Percentiles rank a stretch among this genome's conserved stretches.
Conservation (phyloP, 345 rosid species). For the Populus ilicifolia region DNA sequence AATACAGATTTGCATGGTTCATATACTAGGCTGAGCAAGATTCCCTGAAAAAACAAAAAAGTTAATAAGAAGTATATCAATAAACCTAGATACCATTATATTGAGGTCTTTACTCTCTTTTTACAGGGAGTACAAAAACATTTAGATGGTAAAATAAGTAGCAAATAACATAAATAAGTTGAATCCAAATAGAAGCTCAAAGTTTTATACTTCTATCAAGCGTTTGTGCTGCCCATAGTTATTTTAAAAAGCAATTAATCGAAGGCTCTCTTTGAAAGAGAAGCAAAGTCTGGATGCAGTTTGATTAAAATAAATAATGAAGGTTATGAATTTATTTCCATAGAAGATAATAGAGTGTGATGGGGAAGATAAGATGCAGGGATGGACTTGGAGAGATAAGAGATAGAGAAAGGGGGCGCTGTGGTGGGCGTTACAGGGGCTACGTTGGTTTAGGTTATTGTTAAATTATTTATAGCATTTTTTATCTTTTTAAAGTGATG, state of each 20-base stretch:
- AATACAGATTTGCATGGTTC: constrained; percentile 42
- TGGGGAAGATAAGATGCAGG: no score
- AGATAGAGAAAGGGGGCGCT: no score
- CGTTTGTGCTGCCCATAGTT: constrained; percentile 43
- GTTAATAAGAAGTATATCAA: constrained; percentile 49
- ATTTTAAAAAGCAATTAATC: constrained; percentile 48
- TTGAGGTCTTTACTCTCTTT: constrained; percentile 56
- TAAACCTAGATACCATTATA: constrained; percentile 49
- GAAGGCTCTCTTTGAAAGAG: constrained; percentile 56
- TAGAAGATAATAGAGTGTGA: constrained; percentile 18
- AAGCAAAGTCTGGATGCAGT: constrained; percentile 69
- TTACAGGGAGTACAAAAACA: constrained; percentile 46
- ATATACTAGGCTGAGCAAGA: constrained; percentile 57
- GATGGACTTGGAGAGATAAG: no score
- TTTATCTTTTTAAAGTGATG: no score
- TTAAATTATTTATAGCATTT: no score
- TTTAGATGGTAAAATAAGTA: constrained; percentile 40
- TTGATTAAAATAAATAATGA: constrained; percentile 64
- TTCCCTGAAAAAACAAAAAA: constrained; percentile 57
- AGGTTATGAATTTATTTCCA: constrained; percentile 70
- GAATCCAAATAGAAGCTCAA: constrained; percentile 8
- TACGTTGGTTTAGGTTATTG: no score
- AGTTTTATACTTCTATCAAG: constrained; percentile 75
- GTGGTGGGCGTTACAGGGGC: no score
- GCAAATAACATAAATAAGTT: no score